Conservation (phyloP, 345 rosid genomes). For the Camelina hispida region DNA sequence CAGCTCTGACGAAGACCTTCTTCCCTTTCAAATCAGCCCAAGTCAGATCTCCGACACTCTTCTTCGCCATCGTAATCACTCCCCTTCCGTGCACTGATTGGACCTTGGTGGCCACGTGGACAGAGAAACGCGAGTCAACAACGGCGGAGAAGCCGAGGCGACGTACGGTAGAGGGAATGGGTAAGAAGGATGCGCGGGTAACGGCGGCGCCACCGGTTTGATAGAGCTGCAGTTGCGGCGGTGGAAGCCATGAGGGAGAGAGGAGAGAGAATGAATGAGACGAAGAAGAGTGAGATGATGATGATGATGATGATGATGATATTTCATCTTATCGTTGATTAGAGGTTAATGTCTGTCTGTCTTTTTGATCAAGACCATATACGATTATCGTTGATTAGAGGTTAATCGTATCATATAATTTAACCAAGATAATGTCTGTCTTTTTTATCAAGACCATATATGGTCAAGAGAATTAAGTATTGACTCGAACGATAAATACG, state of each 20-base stretch:
- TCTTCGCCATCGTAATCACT: constrained; percentile 80
- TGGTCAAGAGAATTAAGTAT: not conserved
- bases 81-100: constrained; percentile 41
- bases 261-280: constrained; percentile 6
- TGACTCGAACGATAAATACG: not conserved
- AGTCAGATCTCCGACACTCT: constrained; percentile 80
- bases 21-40: constrained; percentile 67
- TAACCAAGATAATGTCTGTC: constrained; percentile 5
- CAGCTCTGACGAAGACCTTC: constrained; percentile 88
- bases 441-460: not conserved
- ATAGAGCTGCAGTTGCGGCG: constrained; percentile 67
- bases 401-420: too few relatives aligned
- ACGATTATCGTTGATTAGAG: too few relatives aligned
- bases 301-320: not conserved
- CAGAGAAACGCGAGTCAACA: constrained; percentile 54
- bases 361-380: too few relatives aligned
- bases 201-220: constrained; percentile 49
- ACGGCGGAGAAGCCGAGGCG: constrained; percentile 64
- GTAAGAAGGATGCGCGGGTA: constrained; percentile 48
- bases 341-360: too few relatives aligned
- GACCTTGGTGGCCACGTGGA: constrained; percentile 56
- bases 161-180: constrained; percentile 43
- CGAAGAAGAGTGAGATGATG: not conserved
- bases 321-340: constrained; percentile 63
- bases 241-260: constrained; percentile 60